Evolutionary conservation across 2,329 filamentous ascomycete species (phyloP).

Genomic region (Cytospora piceae): DNA sequence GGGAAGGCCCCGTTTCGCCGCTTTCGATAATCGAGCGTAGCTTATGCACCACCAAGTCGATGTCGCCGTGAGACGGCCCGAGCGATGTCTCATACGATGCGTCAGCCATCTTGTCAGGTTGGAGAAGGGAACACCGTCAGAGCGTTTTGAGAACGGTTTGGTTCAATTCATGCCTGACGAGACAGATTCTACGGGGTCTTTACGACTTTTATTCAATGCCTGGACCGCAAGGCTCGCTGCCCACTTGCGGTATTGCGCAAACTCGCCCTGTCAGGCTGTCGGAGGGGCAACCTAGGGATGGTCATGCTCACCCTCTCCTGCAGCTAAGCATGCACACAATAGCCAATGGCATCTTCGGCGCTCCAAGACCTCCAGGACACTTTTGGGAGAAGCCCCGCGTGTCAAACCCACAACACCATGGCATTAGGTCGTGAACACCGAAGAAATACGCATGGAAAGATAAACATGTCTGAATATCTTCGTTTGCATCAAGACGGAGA

Average conservation of each 20-base stretch:
- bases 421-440: not conserved
- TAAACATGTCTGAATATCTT: not conserved
- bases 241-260: constrained; percentile 27
- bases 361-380: not conserved
- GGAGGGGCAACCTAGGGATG: not conserved
- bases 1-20: not conserved
- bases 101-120: constrained; percentile 6
- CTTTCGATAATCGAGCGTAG: not conserved
- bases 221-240: constrained; percentile 9
- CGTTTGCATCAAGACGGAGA: constrained; percentile 10
- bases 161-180: not conserved
- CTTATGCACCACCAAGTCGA: no score
- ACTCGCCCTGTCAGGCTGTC: constrained; percentile 19
- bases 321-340: constrained; percentile 17
- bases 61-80: no score
- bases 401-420: not conserved
- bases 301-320: constrained; percentile 22
- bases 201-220: constrained; percentile 10
- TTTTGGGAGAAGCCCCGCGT: not conserved
- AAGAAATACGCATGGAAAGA: not conserved
- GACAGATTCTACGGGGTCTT: not conserved
- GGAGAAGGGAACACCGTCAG: not conserved
- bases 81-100: no score
- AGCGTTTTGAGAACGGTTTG: not conserved
- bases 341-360: constrained; percentile 8